Base-by-base conservation (phyloP, 768 basidiomycete genomes). In the Hypsizygus marmoreus region DNA sequence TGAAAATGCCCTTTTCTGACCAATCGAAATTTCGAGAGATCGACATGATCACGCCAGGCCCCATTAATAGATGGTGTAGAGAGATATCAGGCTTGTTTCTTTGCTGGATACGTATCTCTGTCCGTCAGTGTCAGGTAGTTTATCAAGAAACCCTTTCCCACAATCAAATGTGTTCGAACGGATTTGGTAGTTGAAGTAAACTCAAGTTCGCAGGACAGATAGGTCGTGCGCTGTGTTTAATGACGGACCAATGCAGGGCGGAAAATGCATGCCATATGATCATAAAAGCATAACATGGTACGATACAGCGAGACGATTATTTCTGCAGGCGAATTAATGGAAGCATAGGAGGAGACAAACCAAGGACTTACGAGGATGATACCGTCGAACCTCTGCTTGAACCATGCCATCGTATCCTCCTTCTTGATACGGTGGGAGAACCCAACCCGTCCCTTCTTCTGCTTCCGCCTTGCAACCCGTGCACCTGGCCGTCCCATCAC, bases 361-460 rank as follows among this genome's bases (percentile, higher is more conserved):
- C 26, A 22, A 19, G 14, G 29, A 75, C 87, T 56, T 63, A 92
- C 90, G 69, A 91, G 72, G 74, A 97, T 94, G 69, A 95, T 94
- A 75, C 93, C 94, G 69, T 97, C 94, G 80, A 95, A 97, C 62
- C 95, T 81, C 75, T 94, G 91, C 84, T 97, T 98, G 92, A 95
- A 98, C 95, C 95, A 98, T 54, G 86, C 74, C 87, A 92, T 86
- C 53, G 92, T 92, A 63, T 97, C 93, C 64, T 97, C 94, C 80
- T 90, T 94, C 80, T 82, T 90, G 58, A 98, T 88, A 50, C 85
- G 84, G 77, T 99, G 95, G 47, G 73, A 66, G 75, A 84, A 88
- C 40, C 97, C 95, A 65, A 99, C 72, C 46, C 87, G 80, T 31
- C 91, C 80, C 76, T 81, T 89, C 75, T 85, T 86, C 71, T 88